phyloP scores from a whole-genome alignment of 345 rosid species.

The Syzygium aromaticum region DNA sequence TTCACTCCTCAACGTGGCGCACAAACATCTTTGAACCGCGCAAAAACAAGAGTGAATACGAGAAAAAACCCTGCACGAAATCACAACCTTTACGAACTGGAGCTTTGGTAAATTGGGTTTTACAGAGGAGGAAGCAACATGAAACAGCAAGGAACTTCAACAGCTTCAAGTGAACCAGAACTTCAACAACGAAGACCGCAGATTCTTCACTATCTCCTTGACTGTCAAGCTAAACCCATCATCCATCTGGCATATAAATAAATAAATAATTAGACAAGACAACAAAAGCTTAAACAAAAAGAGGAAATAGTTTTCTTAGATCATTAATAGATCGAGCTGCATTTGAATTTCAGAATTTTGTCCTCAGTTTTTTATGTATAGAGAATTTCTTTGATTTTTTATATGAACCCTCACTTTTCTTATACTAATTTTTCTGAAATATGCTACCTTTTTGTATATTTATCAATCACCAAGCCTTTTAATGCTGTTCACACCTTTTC shows the following conservation, averaged over 20 bases:
- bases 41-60: not conserved
- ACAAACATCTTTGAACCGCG: not conserved
- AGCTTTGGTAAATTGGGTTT: not conserved
- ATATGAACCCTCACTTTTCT: not conserved
- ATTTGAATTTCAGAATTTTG: not conserved
- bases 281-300: not conserved
- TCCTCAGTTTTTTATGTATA: not conserved
- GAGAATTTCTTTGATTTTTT: not conserved
- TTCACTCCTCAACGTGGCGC: not conserved
- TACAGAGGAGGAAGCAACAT: not conserved
- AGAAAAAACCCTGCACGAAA: not conserved
- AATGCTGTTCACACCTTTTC: not conserved
- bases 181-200: constrained; percentile 1
- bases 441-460: not conserved
- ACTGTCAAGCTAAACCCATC: constrained; percentile 6
- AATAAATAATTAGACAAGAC: not conserved
- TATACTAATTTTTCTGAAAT: not conserved
- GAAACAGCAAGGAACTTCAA: not conserved
- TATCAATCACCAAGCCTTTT: not conserved
- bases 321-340: not conserved
- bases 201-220: constrained; percentile 19
- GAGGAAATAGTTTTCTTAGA: not conserved
- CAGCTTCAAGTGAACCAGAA: not conserved
- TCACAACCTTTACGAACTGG: not conserved
- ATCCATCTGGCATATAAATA: constrained; percentile 9